Conservation (phyloP, 2,329 filamentous ascomycete species). For the Alternaria gansuensis region DNA sequence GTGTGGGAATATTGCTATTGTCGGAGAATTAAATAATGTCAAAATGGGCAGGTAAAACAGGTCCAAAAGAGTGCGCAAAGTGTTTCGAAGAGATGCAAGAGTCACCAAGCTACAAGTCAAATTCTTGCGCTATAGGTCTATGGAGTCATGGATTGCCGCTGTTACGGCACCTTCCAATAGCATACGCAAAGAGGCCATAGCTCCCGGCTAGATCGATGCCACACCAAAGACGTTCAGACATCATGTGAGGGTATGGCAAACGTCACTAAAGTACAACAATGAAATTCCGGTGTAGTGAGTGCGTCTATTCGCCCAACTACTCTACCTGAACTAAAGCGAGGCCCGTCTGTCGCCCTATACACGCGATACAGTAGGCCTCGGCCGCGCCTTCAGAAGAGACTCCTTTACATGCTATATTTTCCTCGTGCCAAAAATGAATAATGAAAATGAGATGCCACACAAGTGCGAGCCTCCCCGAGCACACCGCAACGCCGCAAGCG, state of each 20-base stretch:
- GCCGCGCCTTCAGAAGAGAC: conserved; percentile 29
- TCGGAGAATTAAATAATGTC: conserved; percentile 3
- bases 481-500: conserved; percentile 40
- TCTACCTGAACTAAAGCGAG: conserved; percentile 34
- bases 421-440: conserved; percentile 39
- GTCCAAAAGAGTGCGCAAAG: conserved; percentile 15
- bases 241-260: background rate
- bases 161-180: conserved; percentile 26
- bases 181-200: conserved; percentile 24
- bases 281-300: conserved; percentile 21
- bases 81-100: conserved; percentile 6
- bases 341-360: conserved; percentile 23
- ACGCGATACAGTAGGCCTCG: conserved; percentile 25
- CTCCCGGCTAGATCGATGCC: conserved; percentile 14
- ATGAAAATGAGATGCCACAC: conserved; percentile 37
- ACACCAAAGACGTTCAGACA: background rate
- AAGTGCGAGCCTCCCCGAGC: conserved; percentile 32
- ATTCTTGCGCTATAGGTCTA: conserved; percentile 23
- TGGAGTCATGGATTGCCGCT: conserved; percentile 26
- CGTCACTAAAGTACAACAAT: background rate
- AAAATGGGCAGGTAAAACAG: conserved; percentile 10
- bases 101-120: conserved; percentile 7
- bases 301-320: conserved; percentile 37
- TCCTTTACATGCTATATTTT: conserved; percentile 45
- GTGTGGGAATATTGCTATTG: conserved; percentile 17